Evolutionary conservation across 2,329 filamentous ascomycete genomes (phyloP).

Genomic region (Nannizziopsis barbatae): DNA sequence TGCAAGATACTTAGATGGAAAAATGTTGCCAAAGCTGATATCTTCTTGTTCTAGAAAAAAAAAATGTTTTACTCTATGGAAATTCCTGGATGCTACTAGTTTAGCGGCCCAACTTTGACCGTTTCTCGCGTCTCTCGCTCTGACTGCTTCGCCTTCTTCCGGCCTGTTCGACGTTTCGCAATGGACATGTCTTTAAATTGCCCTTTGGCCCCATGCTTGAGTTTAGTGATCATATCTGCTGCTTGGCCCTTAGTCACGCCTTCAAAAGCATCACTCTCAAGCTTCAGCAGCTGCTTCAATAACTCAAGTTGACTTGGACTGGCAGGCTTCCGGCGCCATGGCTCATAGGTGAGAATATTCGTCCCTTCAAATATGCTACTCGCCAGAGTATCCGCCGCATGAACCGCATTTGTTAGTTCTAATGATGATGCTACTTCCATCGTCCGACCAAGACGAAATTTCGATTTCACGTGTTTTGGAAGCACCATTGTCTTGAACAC

Average conservation of each 20-base stretch:
- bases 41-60: too few relatives aligned
- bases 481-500: constrained; percentile 25
- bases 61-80: too few relatives aligned
- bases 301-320: constrained; percentile 39
- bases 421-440: constrained; percentile 54
- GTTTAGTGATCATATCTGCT: constrained; percentile 79
- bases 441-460: constrained; percentile 55
- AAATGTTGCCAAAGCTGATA: too few relatives aligned
- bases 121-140: constrained; percentile 28
- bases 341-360: constrained; percentile 54
- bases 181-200: constrained; percentile 46
- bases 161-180: constrained; percentile 42
- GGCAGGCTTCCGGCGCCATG: constrained; percentile 60
- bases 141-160: constrained; percentile 26
- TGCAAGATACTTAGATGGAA: too few relatives aligned
- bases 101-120: constrained; percentile 39
- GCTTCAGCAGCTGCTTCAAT: constrained; percentile 35
- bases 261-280: constrained; percentile 50
- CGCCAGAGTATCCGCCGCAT: constrained; percentile 75
- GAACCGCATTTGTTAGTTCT: constrained; percentile 64
- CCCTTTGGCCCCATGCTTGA: constrained; percentile 67
- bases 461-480: constrained; percentile 23
- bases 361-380: constrained; percentile 51
- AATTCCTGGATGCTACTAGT: constrained; percentile 2
- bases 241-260: constrained; percentile 70